A percentile compares a stretch with the other conserved stretches of the same genome.
Evolutionary conservation across 1,139 yeast species (phyloP).

Genomic region (Yamadazyma epiphylla): DNA sequence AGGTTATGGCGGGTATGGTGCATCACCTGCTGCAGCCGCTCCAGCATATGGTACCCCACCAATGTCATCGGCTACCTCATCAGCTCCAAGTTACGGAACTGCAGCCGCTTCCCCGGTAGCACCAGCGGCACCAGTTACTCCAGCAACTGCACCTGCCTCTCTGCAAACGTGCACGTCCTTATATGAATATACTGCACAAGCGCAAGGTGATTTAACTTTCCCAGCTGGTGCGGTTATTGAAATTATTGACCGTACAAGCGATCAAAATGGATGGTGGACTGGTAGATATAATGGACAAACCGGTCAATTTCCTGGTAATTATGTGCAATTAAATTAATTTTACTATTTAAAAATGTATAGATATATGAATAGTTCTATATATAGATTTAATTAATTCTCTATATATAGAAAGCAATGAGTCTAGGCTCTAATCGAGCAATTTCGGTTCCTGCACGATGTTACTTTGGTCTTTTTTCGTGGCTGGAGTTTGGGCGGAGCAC

Average conservation of each 20-base stretch:
- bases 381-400: neutral
- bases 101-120: constrained; percentile 12
- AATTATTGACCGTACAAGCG: constrained; percentile 74
- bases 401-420: neutral
- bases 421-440: neutral
- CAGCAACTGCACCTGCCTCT: constrained; percentile 38
- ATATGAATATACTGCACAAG: constrained; percentile 78
- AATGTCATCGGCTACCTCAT: constrained; percentile 8
- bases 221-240: constrained; percentile 87
- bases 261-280: constrained; percentile 97
- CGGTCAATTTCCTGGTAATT: constrained; percentile 95
- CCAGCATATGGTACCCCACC: constrained; percentile 5
- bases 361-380: constrained; percentile 1
- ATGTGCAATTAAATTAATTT: constrained; percentile 62
- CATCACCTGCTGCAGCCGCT: constrained; percentile 10
- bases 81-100: constrained; percentile 17
- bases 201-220: constrained; percentile 85
- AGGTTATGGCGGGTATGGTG: constrained; percentile 8
- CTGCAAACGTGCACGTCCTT: constrained; percentile 67
- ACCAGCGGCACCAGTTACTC: constrained; percentile 7
- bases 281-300: constrained; percentile 82
- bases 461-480: too few relatives aligned
- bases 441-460: too few relatives aligned
- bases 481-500: too few relatives aligned
- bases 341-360: neutral